phyloP scores from a whole-genome alignment of 2,329 filamentous ascomycete species.

The Curvularia verruculosa region DNA sequence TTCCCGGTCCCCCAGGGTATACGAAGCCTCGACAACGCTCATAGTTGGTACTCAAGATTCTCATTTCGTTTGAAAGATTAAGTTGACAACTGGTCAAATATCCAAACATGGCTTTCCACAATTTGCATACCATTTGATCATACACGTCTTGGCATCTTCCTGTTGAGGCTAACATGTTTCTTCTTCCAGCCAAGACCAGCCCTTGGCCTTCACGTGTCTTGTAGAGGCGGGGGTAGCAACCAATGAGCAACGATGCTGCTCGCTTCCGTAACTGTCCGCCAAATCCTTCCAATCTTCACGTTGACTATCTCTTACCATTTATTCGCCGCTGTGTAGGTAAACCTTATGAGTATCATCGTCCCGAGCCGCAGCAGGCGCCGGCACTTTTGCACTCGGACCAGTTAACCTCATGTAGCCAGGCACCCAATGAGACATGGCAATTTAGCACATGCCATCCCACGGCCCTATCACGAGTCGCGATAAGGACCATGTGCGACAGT shows the following conservation, averaged over 20 bases:
- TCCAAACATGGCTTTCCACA: conserved; percentile 4
- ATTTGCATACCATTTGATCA: conserved; percentile 14
- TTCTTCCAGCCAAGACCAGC: conserved; percentile 20
- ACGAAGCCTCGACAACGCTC: background rate
- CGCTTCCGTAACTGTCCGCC: background rate
- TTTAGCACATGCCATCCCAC: conserved; percentile 22
- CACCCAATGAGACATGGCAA: conserved; percentile 33
- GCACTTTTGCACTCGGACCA: conserved; percentile 8
- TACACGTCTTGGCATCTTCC: conserved; percentile 28
- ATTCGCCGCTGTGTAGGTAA: conserved; percentile 30
- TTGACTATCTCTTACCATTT: conserved; percentile 19
- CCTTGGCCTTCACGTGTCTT: conserved; percentile 25
- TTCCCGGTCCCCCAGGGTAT: conserved; percentile 8
- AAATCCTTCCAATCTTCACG: conserved; percentile 20
- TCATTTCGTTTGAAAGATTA: background rate
- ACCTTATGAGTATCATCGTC: conserved; percentile 17
- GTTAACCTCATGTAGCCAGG: conserved; percentile 21
- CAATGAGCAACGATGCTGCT: background rate
- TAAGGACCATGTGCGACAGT: conserved; percentile 37
- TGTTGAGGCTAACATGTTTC: conserved; percentile 27
- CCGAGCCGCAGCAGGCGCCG: conserved; percentile 31
- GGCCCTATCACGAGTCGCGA: conserved; percentile 37
- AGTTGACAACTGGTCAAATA: background rate
- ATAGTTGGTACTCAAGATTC: background rate
- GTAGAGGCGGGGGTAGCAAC: conserved; percentile 8